Conservation (phyloP, 2,329 filamentous ascomycete species). For the Alternaria burnsii region DNA sequence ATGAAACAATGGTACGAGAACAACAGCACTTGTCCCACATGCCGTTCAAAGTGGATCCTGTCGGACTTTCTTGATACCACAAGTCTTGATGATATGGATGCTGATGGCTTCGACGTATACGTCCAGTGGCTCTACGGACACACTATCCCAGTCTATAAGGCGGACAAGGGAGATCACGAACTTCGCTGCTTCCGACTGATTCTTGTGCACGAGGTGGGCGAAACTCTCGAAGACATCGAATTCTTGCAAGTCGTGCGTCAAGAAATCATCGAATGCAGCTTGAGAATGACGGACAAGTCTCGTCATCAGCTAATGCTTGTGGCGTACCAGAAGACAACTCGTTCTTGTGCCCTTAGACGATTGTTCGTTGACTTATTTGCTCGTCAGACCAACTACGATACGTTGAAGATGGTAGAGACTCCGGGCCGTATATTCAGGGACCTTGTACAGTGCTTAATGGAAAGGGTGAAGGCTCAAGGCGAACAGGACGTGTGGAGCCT, state of each 20-base stretch:
- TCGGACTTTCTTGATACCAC: no score
- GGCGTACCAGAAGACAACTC: neutral
- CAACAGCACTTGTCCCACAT: no score
- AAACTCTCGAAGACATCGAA: neutral
- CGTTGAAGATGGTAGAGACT: no score
- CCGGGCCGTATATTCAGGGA: no score
- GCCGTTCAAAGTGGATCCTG: no score
- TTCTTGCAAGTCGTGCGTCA: neutral
- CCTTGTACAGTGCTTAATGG: neutral
- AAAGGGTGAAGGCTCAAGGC: neutral
- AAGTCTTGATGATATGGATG: no score
- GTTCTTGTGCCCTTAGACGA: neutral
- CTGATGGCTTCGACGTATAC: no score
- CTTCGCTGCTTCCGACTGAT: neutral
- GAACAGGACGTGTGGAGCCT: neutral
- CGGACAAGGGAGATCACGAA: no score
- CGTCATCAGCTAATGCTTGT: neutral
- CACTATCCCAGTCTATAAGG: no score
- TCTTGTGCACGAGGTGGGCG: neutral
- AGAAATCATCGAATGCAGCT: neutral
- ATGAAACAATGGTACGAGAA: no score
- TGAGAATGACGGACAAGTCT: neutral
- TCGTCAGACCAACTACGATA: neutral
- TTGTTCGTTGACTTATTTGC: neutral
- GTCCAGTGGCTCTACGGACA: no score